Base-by-base conservation (phyloP, 2,329 filamentous ascomycete genomes). In the Sordariomycetes sp. region DNA sequence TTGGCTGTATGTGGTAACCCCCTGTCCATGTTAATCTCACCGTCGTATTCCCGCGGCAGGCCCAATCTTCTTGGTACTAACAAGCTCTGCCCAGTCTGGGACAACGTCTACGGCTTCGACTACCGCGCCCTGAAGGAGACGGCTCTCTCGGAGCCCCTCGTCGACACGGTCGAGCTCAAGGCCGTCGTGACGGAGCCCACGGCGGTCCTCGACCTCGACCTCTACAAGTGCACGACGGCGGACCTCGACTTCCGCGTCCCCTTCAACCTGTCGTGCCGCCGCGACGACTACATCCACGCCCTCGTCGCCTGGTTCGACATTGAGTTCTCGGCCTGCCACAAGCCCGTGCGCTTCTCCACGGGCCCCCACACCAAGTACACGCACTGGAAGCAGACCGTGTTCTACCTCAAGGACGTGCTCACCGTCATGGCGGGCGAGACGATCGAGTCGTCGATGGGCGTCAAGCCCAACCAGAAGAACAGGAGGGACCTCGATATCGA, bases 311-410 rank as follows among this genome's bases (percentile, higher is more conserved):
- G 94, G 94, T 99, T 99, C 76, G 94, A 99, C 70, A 97, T 99
- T 65, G 92, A 97, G 68, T 99, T 99, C 75, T 88, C 89, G 55
- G 91, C 90, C 59, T 97, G 94, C 81, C 94, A 99, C 81, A 97
- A 97, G 81, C 89, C 90, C 35, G 90, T 99, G 68, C 84, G 86
- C 68, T 99, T 99, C 80, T 95, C 89, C 57, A 99, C 94, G 20
- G 94, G 94, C 24, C 94, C 94, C 32, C 94, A 97, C 75, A 95
- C 92, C 65, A 97, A 96, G 76, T 97, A 97, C 76, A 99, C 94
- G 20, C 94, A 99, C 80, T 99, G 94, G 94, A 99, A 99, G 78
- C 94, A 99, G 78, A 99, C 94, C 13, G 94, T 99, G 61, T 97
- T 99, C 76, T 99, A 99, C 76, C 79, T 99, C 62, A 84, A 88